Conservation (phyloP, 1,284 basidiomycete species). For the Leccinum subatratum region DNA sequence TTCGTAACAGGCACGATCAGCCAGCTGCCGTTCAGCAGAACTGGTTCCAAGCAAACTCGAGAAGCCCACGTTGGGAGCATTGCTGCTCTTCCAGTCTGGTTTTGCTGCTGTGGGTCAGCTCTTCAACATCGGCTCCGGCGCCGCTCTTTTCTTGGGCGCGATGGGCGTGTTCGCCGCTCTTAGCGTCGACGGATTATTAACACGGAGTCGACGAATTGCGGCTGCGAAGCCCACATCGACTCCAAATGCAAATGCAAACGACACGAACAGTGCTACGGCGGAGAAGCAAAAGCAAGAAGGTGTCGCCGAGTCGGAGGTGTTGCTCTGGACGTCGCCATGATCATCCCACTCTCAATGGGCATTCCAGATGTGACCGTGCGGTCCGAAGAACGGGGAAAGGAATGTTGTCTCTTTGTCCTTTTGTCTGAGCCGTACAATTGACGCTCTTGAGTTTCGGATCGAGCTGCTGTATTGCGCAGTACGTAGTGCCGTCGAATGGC, state of each 20-base stretch:
- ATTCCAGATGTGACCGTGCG: no score
- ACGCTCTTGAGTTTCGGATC: no score
- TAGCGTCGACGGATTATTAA: conserved; percentile 47
- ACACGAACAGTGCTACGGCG: background rate
- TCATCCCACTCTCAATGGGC: no score
- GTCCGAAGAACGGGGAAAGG: no score
- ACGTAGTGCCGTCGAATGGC: no score
- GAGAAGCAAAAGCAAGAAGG: background rate
- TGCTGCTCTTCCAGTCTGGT: conserved; percentile 57
- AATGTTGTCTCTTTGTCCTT: no score
- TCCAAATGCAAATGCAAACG: conserved; percentile 11
- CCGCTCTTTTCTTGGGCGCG: conserved; percentile 58
- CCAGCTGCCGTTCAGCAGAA: conserved; percentile 48
- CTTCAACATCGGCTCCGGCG: conserved; percentile 64
- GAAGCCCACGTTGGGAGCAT: conserved; percentile 49
- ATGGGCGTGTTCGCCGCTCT: conserved; percentile 51
- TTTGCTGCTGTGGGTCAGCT: conserved; percentile 55
- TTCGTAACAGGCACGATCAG: conserved; percentile 45
- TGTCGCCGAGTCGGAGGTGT: conserved; percentile 34
- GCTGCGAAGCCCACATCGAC: background rate
- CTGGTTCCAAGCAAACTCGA: conserved; percentile 20
- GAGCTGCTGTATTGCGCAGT: no score
- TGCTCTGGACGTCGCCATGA: conserved; percentile 35
- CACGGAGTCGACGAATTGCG: background rate
- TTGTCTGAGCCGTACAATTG: no score